Percentiles rank a stretch among this genome's conserved stretches.
Conservation (phyloP, 768 basidiomycete species). For the Coprinellus micaceus region DNA sequence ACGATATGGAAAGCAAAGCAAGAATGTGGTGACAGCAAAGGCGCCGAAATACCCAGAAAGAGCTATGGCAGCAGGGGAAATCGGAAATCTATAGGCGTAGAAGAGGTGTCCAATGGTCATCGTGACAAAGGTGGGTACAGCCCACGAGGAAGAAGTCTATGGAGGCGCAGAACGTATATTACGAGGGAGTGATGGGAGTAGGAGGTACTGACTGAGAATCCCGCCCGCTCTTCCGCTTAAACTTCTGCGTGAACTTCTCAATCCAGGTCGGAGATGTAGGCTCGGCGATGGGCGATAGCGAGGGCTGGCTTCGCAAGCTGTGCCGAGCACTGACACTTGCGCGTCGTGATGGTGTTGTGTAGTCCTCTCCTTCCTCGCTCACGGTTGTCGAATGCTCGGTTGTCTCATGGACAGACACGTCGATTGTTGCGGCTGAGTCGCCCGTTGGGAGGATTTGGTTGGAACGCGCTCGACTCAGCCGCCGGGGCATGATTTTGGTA, state of each 20-base stretch:
- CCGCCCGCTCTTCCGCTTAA: slow-evolving; percentile 36
- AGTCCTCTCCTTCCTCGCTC: slow-evolving; percentile 20
- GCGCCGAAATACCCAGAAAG: not conserved
- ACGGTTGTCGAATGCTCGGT: slow-evolving; percentile 30
- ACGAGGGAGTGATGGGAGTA: not conserved
- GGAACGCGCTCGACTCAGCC: slow-evolving; percentile 42
- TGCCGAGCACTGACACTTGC: slow-evolving; percentile 31
- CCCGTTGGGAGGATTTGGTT: slow-evolving; percentile 30
- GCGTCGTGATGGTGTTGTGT: slow-evolving; percentile 15
- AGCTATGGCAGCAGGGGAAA: not conserved
- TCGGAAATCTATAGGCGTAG: not conserved
- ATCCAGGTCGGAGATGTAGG: slow-evolving; percentile 23
- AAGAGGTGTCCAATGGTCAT: too few relatives aligned
- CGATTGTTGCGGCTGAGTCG: slow-evolving; percentile 40
- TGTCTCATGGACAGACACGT: slow-evolving; percentile 46
- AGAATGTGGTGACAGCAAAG: too few relatives aligned
- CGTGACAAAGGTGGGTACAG: too few relatives aligned
- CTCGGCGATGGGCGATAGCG: slow-evolving; percentile 25
- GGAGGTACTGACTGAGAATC: not conserved
- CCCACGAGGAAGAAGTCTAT: not conserved
- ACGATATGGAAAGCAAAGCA: too few relatives aligned
- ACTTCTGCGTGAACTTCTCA: slow-evolving; percentile 38
- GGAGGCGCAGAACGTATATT: not conserved
- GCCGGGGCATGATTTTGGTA: slow-evolving; percentile 43
- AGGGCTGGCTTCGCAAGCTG: slow-evolving; percentile 32